These are phyloP conservation scores for Chaetomiaceae sp. DNA, from an alignment of 2,329 filamentous ascomycete species.

Conservation along the genomic window DNA sequence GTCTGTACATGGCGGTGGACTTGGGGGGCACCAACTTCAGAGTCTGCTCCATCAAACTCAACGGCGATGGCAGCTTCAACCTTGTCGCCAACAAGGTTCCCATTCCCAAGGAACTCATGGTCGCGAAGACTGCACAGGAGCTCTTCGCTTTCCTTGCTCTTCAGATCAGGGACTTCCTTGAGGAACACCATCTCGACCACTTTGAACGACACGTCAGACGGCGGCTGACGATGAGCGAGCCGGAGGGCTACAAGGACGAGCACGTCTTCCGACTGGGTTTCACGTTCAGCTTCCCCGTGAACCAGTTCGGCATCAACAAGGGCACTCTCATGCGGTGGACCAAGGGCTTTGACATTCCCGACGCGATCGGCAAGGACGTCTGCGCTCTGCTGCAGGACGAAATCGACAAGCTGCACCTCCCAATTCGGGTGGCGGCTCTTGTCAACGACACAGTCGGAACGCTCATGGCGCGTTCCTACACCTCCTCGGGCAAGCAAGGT, in stretches of 20 bases:
- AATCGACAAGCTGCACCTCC: conserved; percentile 78
- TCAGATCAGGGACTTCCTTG: conserved; percentile 84
- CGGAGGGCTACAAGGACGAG: conserved; percentile 58
- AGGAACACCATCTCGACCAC: conserved; percentile 80
- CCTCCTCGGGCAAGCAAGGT: conserved; percentile 76
- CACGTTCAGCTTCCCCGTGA: conserved; percentile 95
- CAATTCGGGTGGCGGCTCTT: conserved; percentile 88
- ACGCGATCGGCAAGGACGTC: conserved; percentile 89
- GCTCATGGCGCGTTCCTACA: conserved; percentile 95
- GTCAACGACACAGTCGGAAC: conserved; percentile 98
- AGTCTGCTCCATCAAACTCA: conserved; percentile 89
- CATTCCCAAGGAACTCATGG: conserved; percentile 86
- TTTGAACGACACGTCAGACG: conserved; percentile 66
- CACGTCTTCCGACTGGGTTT: conserved; percentile 93
- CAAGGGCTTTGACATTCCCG: conserved; percentile 96
- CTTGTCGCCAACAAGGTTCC: conserved; percentile 88
- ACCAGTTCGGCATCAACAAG: conserved; percentile 92
- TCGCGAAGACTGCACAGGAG: conserved; percentile 75
- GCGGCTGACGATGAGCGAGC: conserved; percentile 53
- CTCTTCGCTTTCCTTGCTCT: conserved; percentile 90
- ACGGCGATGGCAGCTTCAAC: conserved; percentile 92
- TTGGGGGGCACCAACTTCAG: conserved; percentile 98
- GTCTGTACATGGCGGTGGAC: conserved; percentile 92
- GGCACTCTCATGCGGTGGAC: conserved; percentile 94
- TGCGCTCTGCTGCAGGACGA: conserved; percentile 83